phyloP scores from a whole-genome alignment of 2,329 filamentous ascomycete species.

The Pyrenochaeta sp. region DNA sequence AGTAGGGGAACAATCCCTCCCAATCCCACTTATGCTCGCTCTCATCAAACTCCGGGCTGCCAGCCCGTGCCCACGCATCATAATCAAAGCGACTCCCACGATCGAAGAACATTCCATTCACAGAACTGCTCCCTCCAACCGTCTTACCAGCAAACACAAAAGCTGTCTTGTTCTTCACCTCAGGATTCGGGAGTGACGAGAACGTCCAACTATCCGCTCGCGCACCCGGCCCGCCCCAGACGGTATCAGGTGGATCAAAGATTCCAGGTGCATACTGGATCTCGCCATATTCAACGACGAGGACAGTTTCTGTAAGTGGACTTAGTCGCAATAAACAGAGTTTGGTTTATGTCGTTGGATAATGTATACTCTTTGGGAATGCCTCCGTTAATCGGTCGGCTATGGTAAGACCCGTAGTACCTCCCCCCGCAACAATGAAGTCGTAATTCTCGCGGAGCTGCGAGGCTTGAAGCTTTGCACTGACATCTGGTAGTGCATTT shows the following conservation, averaged over 20 bases:
- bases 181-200: neutral
- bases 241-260: no score
- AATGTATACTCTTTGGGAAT: no score
- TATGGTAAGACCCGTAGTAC: slow-evolving; percentile 16
- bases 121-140: slow-evolving; percentile 10
- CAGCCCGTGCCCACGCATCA: slow-evolving; percentile 13
- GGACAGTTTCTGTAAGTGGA: slow-evolving; percentile 1
- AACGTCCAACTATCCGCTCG: neutral
- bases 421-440: slow-evolving; percentile 21
- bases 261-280: no score
- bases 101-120: slow-evolving; percentile 8
- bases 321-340: neutral
- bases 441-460: slow-evolving; percentile 5
- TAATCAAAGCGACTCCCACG: slow-evolving; percentile 9
- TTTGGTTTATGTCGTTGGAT: no score
- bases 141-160: slow-evolving; percentile 4
- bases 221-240: no score
- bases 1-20: slow-evolving; percentile 13
- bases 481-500: no score
- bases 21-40: slow-evolving; percentile 13
- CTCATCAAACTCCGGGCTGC: neutral
- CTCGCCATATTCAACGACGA: slow-evolving; percentile 8
- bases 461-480: no score
- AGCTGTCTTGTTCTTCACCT: neutral
- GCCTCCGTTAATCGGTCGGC: slow-evolving; percentile 13